These are phyloP conservation scores for Phanerochaete carnosa DNA, from an alignment of 768 basidiomycete genomes.

Conservation along the genomic window DNA sequence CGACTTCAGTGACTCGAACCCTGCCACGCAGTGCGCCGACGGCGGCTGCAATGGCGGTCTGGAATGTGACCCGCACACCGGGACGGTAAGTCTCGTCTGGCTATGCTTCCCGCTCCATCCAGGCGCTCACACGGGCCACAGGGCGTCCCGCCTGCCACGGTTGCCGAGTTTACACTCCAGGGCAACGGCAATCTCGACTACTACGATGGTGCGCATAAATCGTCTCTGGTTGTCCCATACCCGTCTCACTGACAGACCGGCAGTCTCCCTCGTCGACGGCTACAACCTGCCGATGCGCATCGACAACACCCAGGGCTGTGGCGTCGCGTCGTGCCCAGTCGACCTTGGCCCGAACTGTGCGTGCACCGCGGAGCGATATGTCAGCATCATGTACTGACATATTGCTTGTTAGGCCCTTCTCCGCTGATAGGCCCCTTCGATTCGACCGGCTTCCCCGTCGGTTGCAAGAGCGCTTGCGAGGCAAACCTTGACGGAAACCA, in stretches of 20 bases:
- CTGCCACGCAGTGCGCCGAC: slow-evolving; percentile 31
- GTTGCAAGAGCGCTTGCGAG: slow-evolving; percentile 42
- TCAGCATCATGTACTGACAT: background rate
- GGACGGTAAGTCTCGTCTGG: slow-evolving; percentile 27
- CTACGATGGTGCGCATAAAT: slow-evolving; percentile 28
- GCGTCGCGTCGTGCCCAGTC: slow-evolving; percentile 32
- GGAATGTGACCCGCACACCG: slow-evolving; percentile 31
- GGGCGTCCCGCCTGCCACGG: slow-evolving; percentile 34
- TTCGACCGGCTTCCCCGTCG: slow-evolving; percentile 33
- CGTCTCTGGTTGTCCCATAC: background rate
- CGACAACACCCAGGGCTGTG: slow-evolving; percentile 29
- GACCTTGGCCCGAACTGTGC: slow-evolving; percentile 38
- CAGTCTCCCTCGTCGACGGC: slow-evolving; percentile 30
- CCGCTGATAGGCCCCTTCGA: slow-evolving; percentile 33
- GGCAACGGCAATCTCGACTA: slow-evolving; percentile 25
- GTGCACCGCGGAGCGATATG: background rate
- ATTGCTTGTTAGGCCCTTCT: slow-evolving; percentile 27
- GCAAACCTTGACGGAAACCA: slow-evolving; percentile 36
- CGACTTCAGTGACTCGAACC: slow-evolving; percentile 32
- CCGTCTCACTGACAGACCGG: background rate
- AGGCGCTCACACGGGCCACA: background rate
- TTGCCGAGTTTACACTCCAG: slow-evolving; percentile 35
- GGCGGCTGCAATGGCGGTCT: slow-evolving; percentile 43
- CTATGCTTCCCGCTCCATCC: background rate
- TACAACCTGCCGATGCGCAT: slow-evolving; percentile 34